Evolutionary conservation across 768 basidiomycete species (phyloP).

Genomic region (Nidularia pulvinata): DNA sequence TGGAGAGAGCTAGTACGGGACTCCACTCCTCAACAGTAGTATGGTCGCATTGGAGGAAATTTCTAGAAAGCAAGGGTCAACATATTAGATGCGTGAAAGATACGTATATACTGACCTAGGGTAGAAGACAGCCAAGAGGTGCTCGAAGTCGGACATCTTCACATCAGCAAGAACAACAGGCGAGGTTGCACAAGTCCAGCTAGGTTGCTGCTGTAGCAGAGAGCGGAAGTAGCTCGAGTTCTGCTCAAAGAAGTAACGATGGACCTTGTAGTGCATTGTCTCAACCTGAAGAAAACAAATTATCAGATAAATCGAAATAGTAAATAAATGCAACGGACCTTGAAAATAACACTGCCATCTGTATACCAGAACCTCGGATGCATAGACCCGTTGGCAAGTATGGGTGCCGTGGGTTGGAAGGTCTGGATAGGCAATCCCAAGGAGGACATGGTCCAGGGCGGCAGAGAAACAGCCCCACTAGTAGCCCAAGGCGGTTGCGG

Average conservation of each 20-base stretch:
- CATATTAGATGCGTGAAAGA: not conserved
- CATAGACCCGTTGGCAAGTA: not conserved
- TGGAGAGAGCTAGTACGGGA: slow-evolving; percentile 27
- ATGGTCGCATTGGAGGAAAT: slow-evolving; percentile 22
- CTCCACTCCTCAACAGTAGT: slow-evolving; percentile 32
- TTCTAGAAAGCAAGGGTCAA: slow-evolving; percentile 7
- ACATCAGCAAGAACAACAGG: no score
- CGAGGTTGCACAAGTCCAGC: no score
- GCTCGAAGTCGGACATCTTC: no score
- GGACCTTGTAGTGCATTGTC: slow-evolving; percentile 18
- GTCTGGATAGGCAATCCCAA: not conserved
- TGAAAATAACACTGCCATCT: slow-evolving; percentile 16
- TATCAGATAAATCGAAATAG: not conserved
- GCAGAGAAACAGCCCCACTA: no score
- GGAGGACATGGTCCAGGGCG: no score
- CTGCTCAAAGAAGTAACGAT: slow-evolving; percentile 24
- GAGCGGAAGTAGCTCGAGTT: slow-evolving; percentile 4
- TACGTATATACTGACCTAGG: no score
- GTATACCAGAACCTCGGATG: slow-evolving; percentile 12
- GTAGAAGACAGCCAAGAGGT: no score
- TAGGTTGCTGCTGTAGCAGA: slow-evolving; percentile 1
- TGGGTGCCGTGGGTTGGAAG: not conserved
- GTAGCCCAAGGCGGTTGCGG: no score
- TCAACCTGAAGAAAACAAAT: slow-evolving; percentile 18
- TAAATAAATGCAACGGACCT: slow-evolving; percentile 7